phyloP scores from a whole-genome alignment of 2,329 filamentous ascomycete genomes.

The Nothophaeocryptopus gaeumannii region DNA sequence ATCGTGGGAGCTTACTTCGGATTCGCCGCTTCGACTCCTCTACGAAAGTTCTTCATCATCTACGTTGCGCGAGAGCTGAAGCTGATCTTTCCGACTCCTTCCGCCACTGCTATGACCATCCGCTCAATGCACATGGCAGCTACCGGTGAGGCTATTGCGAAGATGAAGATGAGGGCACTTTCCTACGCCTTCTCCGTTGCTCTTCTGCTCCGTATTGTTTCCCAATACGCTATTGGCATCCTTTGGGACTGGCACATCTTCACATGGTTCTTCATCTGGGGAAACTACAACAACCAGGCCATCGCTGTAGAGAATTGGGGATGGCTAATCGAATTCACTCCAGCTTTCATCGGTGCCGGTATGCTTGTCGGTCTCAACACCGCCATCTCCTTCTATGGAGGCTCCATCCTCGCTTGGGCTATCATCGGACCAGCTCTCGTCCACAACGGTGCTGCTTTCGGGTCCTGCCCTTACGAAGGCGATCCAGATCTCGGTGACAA shows the following conservation, averaged over 20 bases:
- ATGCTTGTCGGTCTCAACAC: slow-evolving; percentile 60
- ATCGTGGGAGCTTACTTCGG: slow-evolving; percentile 64
- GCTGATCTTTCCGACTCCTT: slow-evolving; percentile 59
- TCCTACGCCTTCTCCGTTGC: slow-evolving; percentile 51
- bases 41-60: slow-evolving; percentile 66
- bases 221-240: slow-evolving; percentile 59
- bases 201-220: slow-evolving; percentile 54
- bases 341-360: slow-evolving; percentile 58
- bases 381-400: slow-evolving; percentile 56
- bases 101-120: slow-evolving; percentile 61
- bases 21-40: slow-evolving; percentile 44
- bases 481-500: slow-evolving; percentile 35
- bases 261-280: slow-evolving; percentile 56
- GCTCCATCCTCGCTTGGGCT: slow-evolving; percentile 56
- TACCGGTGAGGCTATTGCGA: slow-evolving; percentile 51
- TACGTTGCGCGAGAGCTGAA: slow-evolving; percentile 60
- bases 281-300: slow-evolving; percentile 50
- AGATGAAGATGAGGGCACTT: slow-evolving; percentile 57
- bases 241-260: slow-evolving; percentile 49
- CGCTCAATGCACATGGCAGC: slow-evolving; percentile 60
- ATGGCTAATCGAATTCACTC: slow-evolving; percentile 59
- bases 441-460: slow-evolving; percentile 50
- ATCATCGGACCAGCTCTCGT: slow-evolving; percentile 59
- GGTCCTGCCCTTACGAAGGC: slow-evolving; percentile 30
- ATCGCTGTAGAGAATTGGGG: slow-evolving; percentile 60